Evolutionary conservation across 805 yeast species (phyloP).

Genomic region (Kodamaea kakaduensis): DNA sequence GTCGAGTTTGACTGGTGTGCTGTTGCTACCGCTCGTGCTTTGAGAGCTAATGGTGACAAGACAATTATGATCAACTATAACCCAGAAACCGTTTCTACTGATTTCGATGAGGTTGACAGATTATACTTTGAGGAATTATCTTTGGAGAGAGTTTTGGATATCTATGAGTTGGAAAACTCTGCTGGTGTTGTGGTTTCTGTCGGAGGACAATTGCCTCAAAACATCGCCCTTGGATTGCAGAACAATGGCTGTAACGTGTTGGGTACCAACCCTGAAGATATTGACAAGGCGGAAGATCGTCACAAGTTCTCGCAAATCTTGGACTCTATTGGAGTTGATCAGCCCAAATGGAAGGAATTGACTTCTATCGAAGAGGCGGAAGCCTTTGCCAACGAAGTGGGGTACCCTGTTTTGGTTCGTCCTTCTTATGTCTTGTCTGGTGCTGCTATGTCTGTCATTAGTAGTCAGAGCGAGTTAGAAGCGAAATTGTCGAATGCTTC

Average conservation of each 20-base stretch:
- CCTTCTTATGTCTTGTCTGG: slow-evolving; percentile 97
- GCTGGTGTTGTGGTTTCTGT: slow-evolving; percentile 92
- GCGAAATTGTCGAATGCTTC: slow-evolving; percentile 82
- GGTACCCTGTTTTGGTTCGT: slow-evolving; percentile 94
- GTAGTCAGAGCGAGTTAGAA: slow-evolving; percentile 73
- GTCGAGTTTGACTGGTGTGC: slow-evolving; percentile 99
- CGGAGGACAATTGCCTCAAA: slow-evolving; percentile 98
- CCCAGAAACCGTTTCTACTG: slow-evolving; percentile 98
- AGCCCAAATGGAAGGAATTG: slow-evolving; percentile 97
- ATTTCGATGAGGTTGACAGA: slow-evolving; percentile 96
- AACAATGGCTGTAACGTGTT: slow-evolving; percentile 79
- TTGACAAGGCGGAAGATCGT: slow-evolving; percentile 97
- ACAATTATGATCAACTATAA: slow-evolving; percentile 96
- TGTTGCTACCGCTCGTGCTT: slow-evolving; percentile 91
- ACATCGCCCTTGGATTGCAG: slow-evolving; percentile 85
- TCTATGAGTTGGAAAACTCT: slow-evolving; percentile 87
- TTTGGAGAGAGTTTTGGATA: slow-evolving; percentile 95
- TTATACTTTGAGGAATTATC: slow-evolving; percentile 93
- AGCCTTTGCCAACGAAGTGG: slow-evolving; percentile 76
- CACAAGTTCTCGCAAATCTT: slow-evolving; percentile 94
- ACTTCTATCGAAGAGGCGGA: slow-evolving; percentile 84
- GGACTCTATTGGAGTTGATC: slow-evolving; percentile 90
- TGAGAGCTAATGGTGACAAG: slow-evolving; percentile 80
- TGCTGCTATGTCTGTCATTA: slow-evolving; percentile 97
- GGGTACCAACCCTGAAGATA: slow-evolving; percentile 92